Percentiles rank a stretch among this genome's conserved stretches.
phyloP scores from a whole-genome alignment of 805 yeast genomes.

The Candida caryicola region DNA sequence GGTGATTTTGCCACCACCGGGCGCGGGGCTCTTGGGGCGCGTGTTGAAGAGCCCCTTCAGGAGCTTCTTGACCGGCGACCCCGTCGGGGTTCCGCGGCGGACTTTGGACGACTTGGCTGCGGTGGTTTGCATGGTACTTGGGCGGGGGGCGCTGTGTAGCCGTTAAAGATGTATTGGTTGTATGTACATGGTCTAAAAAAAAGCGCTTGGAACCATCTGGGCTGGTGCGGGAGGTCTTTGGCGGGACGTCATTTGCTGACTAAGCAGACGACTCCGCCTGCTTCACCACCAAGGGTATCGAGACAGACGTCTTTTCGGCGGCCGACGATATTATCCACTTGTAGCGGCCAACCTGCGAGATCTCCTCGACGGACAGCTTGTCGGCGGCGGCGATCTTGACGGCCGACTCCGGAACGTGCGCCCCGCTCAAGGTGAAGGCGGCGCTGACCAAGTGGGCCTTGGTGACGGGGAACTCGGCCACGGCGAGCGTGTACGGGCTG shows the following conservation, averaged over 20 bases:
- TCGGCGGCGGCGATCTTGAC: conserved; percentile 18
- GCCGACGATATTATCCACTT: conserved; percentile 26
- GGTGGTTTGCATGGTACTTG: conserved; percentile 25
- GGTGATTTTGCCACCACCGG: conserved; percentile 1
- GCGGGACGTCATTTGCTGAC: too few species aligned
- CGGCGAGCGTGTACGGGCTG: conserved; percentile 16
- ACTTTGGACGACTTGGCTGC: conserved; percentile 42
- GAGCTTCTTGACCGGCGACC: conserved; percentile 25
- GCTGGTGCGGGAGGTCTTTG: too few species aligned
- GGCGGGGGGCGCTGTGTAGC: too few species aligned
- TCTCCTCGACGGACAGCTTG: conserved; percentile 13
- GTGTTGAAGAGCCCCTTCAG: conserved; percentile 14
- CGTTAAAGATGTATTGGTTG: too few species aligned
- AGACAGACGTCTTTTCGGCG: conserved; percentile 21
- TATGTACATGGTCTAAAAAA: too few species aligned
- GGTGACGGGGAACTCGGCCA: conserved; percentile 25
- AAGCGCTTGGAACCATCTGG: too few species aligned
- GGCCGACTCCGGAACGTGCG: conserved; percentile 24
- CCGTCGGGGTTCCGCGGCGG: conserved; percentile 16
- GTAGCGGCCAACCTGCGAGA: conserved; percentile 26
- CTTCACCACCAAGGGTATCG: conserved; percentile 15
- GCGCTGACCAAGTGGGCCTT: conserved; percentile 21
- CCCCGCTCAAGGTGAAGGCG: conserved; percentile 31
- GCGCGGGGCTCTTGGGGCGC: neutral
- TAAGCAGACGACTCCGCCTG: too few species aligned